phyloP scores from a whole-genome alignment of 1,139 yeast genomes.

The Lodderomyces parapsilosis region DNA sequence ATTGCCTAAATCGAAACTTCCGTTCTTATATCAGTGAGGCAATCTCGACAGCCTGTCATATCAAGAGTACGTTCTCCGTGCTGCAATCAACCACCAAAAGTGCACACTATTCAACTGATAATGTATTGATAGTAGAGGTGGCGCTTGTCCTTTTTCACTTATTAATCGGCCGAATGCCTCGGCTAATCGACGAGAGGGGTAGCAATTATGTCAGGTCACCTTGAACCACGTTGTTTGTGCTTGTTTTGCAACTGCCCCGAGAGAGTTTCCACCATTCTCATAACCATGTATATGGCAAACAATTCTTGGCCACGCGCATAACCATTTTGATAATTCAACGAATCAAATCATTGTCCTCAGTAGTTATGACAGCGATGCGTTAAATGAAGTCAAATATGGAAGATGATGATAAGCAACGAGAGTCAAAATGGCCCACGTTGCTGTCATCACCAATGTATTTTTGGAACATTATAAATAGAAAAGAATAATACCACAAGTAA shows the following conservation, averaged over 20 bases:
- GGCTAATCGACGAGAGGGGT: neutral
- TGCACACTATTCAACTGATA: too few relatives aligned
- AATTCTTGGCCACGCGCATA: neutral
- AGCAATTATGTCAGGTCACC: neutral
- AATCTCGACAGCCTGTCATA: too few relatives aligned
- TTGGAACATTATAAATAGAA: neutral
- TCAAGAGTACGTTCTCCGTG: too few relatives aligned
- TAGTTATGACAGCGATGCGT: too few relatives aligned
- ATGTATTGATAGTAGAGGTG: too few relatives aligned
- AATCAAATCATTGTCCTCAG: neutral
- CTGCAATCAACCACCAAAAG: too few relatives aligned
- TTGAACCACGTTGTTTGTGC: neutral
- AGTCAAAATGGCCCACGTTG: neutral
- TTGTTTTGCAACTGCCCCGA: neutral
- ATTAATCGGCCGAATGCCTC: too few relatives aligned
- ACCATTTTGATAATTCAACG: neutral
- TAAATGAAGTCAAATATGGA: too few relatives aligned
- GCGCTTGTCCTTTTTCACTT: neutral
- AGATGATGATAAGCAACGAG: too few relatives aligned
- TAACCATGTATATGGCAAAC: neutral
- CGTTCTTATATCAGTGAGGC: too few relatives aligned
- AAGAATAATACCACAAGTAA: neutral
- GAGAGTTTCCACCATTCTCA: neutral
- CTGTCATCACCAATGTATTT: neutral
- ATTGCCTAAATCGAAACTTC: too few relatives aligned